Evolutionary conservation across 164 flowering plant species (phyloP).

Genomic region (Euptelea pleiosperma): DNA sequence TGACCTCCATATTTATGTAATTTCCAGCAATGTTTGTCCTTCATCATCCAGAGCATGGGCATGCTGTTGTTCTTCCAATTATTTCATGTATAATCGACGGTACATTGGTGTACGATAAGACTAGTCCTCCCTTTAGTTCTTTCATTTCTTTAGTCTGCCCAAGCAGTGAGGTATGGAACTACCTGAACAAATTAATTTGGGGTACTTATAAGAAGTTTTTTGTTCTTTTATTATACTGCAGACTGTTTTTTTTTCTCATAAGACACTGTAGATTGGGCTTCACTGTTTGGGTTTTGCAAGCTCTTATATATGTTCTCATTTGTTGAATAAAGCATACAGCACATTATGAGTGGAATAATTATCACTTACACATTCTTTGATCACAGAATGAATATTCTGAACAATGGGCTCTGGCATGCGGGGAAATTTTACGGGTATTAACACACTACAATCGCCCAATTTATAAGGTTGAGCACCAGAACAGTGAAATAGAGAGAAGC

Average conservation of each 20-base stretch:
- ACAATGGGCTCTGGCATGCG: conserved; percentile 98
- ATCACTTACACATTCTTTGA: not conserved
- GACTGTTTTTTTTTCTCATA: not conserved
- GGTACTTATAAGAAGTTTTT: not conserved
- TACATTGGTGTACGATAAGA: conserved; percentile 67
- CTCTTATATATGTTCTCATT: too few species aligned
- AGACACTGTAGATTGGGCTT: too few species aligned
- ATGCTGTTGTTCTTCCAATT: conserved; percentile 88
- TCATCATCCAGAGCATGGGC: conserved; percentile 98
- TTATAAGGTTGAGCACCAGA: conserved; percentile 58
- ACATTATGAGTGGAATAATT: too few species aligned
- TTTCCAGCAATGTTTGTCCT: conserved; percentile 91
- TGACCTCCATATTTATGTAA: conserved; percentile 10
- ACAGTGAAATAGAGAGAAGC: conserved; percentile 56
- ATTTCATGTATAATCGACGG: conserved; percentile 90
- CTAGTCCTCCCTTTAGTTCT: conserved; percentile 77
- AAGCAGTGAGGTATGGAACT: conserved; percentile 61
- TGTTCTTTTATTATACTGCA: not conserved
- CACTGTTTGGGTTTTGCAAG: too few species aligned
- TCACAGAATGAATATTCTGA: conserved; percentile 84
- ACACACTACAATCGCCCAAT: conserved; percentile 96
- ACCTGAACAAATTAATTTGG: not conserved
- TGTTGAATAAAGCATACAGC: too few species aligned
- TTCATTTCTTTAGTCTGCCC: conserved; percentile 89
- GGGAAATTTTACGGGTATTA: conserved; percentile 78